Evolutionary conservation across 1,284 basidiomycete genomes (phyloP), one percentile per base, ranked within the genome.

Genomic region (Volvariella surrecta): DNA sequence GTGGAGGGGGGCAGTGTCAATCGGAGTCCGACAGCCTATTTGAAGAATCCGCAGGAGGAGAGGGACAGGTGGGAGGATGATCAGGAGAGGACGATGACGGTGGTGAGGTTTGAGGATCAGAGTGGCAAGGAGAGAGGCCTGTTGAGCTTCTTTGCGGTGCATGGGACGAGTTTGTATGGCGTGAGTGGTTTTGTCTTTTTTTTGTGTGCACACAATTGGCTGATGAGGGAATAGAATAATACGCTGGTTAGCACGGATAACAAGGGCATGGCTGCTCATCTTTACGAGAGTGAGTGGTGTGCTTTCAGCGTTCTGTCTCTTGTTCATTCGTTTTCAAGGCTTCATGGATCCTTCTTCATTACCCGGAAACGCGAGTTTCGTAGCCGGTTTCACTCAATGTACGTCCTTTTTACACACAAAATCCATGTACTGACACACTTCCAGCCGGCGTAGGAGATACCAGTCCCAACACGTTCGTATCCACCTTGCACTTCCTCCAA

Each of bases 251-350:
- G 82, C 56, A 64, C 70, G 3, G 85, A 88, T 58, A 88, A 88
- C 63, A 89, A 89, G 57, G 86, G 86, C 18, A 86, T 89, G 81
- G 83, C 85, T 3, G 84, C 84, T 8, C 81, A 75, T 57, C 55
- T 88, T 11, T 88, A 85, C 48, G 86, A 88, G 66, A 62, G 81
- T 81, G 48, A 39, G 67, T 48, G 9, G 43, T n/a, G 17, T 39
- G 39, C n/a, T 20, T 21, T 45, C 19, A 17, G 3, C 31, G 20
- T 4, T 35, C 32, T 39, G 15, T 24, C 47, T 22, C 37, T 39
- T 37, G 42, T 40, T 46, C 39, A 18, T 37, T 35, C 4, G 9
- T 18, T 31, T 22, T 42, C 47, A 31, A 84, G 79, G 76, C 20
- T 70, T 66, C 46, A 66, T 77, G 1, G 80, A 88, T 53, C 84